Evolutionary conservation across 192 early-diverging fungal genomes (phyloP), one percentile per base, ranked within the genome.

Genomic region (Coemansia sp.): DNA sequence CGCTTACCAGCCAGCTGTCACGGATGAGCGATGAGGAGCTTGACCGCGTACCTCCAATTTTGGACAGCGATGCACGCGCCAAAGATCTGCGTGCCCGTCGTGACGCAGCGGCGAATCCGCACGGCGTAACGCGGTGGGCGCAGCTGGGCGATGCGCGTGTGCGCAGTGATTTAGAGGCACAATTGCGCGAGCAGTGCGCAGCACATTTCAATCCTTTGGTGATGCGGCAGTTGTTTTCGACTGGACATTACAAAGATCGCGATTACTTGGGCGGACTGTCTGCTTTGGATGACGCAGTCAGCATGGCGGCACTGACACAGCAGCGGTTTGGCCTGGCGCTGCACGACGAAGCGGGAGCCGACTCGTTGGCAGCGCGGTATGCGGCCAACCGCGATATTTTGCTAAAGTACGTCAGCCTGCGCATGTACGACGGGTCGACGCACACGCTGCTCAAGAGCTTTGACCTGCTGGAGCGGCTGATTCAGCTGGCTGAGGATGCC

Each of bases 391-490:
- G 85, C 1, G 94, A 96, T 63, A 61, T 96, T 9, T 64, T 95
- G 40, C 81, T 96, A 37, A 95, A 94, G 59, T 96, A 95, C 64
- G 60, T 92, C 42, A 94, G 92, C 21, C 76, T 96, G 17, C 86
- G 94, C 12, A 92, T 96, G 81, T 92, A 90, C 73, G 94, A 96
- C 58, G 93, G 92, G n/a, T 92, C 89, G 53, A 96, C 94, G 0
- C 90, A 84, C 57, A 91, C 92, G 68, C 76, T 95, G 28, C 83
- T 96, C 20, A 93, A 93, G 68, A 87, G 87, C 60, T 74, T 96
- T 40, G 93, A 95, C 18, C 56, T 95, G 6, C 70, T 93, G 3
- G 89, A 96, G 67, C 89, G 89, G 42, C 62, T 94, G 54, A 69
- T 91, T 10, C 54, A 68, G 1, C 56, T 92, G 38, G 66, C 92